Percentiles rank a stretch among this genome's conserved stretches.
Evolutionary conservation across 2,329 filamentous ascomycete species (phyloP).

Genomic region (Cordyceps cicadae): DNA sequence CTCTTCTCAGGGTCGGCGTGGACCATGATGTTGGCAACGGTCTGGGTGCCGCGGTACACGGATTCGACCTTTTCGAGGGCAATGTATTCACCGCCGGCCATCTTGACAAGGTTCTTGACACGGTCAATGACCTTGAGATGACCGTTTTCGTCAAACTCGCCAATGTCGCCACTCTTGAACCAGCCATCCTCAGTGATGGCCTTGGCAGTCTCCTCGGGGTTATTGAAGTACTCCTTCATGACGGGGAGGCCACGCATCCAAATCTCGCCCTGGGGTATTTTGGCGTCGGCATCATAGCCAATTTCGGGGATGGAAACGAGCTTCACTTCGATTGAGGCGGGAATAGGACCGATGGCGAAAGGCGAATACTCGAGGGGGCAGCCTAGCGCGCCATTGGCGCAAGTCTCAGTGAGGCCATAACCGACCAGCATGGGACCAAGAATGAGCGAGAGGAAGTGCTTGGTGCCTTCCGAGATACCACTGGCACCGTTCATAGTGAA

Average conservation of each 20-base stretch:
- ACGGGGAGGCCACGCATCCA: conserved; percentile 75
- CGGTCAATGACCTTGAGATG: conserved; percentile 86
- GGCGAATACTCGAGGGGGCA: conserved; percentile 80
- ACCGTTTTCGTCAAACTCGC: conserved; percentile 73
- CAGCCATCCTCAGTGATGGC: conserved; percentile 76
- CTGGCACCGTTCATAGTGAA: conserved; percentile 94
- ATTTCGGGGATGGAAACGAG: conserved; percentile 84
- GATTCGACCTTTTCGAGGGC: conserved; percentile 93
- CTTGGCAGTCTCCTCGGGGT: conserved; percentile 75
- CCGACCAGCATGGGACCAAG: conserved; percentile 91
- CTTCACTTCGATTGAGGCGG: conserved; percentile 76
- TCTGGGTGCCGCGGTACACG: conserved; percentile 71
- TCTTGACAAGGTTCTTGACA: conserved; percentile 98
- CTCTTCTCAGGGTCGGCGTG: conserved; percentile 68
- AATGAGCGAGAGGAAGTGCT: conserved; percentile 83
- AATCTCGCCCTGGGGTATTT: conserved; percentile 83
- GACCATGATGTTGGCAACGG: conserved; percentile 80
- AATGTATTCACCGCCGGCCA: conserved; percentile 91
- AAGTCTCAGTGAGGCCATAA: conserved; percentile 92
- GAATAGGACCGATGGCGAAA: conserved; percentile 66
- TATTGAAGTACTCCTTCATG: conserved; percentile 70
- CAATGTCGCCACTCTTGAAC: conserved; percentile 97
- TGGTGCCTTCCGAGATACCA: conserved; percentile 78
- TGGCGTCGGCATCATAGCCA: conserved; percentile 69
- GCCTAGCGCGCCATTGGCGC: conserved; percentile 72